Percentiles rank a stretch among this genome's conserved stretches.
phyloP scores from a whole-genome alignment of 768 basidiomycete species.

The Trichaptum fuscoviolaceum region DNA sequence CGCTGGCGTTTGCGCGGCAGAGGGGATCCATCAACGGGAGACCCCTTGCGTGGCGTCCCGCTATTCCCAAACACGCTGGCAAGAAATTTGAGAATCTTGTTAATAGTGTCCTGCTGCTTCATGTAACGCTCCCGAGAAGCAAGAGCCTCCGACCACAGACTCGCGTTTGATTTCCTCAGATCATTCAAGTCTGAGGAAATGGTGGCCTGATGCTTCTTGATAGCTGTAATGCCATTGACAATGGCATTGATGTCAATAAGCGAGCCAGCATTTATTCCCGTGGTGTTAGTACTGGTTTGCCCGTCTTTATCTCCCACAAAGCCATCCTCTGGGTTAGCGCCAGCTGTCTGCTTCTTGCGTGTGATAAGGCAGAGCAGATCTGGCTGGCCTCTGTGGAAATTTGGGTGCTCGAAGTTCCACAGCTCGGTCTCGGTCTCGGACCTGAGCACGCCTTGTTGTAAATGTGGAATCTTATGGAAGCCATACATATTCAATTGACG shows the following conservation, averaged over 20 bases:
- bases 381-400: conserved; percentile 85
- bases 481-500: conserved; percentile 96
- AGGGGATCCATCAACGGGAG: conserved; percentile 26
- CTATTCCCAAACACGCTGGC: conserved; percentile 81
- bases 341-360: conserved; percentile 61
- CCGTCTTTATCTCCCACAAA: conserved; percentile 18
- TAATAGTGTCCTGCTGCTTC: conserved; percentile 95
- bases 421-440: conserved; percentile 76
- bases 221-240: conserved; percentile 74
- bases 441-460: conserved; percentile 90
- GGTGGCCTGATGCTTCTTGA: conserved; percentile 89
- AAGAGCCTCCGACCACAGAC: conserved; percentile 90
- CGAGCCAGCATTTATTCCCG: conserved; percentile 36
- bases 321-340: conserved; percentile 27
- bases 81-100: conserved; percentile 90
- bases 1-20: conserved; percentile 47
- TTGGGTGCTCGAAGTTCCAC: conserved; percentile 89
- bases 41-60: conserved; percentile 26
- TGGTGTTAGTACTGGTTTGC: conserved; percentile 9
- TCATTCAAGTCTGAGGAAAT: conserved; percentile 87
- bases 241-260: conserved; percentile 74
- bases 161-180: conserved; percentile 79
- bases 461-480: conserved; percentile 92
- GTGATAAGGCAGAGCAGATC: conserved; percentile 85
- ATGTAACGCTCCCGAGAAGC: conserved; percentile 73